Percentiles rank a stretch among this genome's conserved stretches.
Evolutionary conservation across 495 filamentous ascomycete genomes (phyloP).

Genomic region (Hypoxylon cercidicola): DNA sequence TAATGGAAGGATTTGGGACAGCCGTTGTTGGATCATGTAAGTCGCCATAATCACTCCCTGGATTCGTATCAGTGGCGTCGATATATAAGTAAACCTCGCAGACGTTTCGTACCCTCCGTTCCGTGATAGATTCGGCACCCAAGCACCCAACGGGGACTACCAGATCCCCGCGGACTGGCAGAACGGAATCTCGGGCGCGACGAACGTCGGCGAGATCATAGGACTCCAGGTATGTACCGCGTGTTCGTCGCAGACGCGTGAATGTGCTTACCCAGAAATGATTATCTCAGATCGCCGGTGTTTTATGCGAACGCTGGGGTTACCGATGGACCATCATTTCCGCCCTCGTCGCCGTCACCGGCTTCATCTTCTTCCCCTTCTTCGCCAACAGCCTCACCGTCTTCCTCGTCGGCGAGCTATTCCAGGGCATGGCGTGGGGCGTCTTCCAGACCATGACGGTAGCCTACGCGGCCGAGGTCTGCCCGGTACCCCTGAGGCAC

Average conservation of each 20-base stretch:
- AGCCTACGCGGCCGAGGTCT: constrained; percentile 67
- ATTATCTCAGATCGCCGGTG: constrained; percentile 46
- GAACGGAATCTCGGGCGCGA: constrained; percentile 50
- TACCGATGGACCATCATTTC: constrained; percentile 51
- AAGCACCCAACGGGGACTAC: constrained; percentile 40
- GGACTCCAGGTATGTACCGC: constrained; percentile 41
- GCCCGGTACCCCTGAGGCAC: constrained; percentile 68
- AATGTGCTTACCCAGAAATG: constrained; percentile 49
- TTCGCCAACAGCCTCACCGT: constrained; percentile 69
- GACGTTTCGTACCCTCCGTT: constrained; percentile 46
- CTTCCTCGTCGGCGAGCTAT: constrained; percentile 72
- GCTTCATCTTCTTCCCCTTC: constrained; percentile 67
- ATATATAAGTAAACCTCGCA: constrained; percentile 12
- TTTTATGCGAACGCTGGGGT: constrained; percentile 44
- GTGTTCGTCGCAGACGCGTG: constrained; percentile 36
- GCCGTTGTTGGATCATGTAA: constrained; percentile 46
- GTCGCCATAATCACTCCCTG: constrained; percentile 3
- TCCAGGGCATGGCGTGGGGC: constrained; percentile 80
- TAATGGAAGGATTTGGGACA: constrained; percentile 66
- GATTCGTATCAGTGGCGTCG: background rate
- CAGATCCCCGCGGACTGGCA: constrained; percentile 53
- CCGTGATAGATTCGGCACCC: constrained; percentile 40
- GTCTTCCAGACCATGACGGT: constrained; percentile 64
- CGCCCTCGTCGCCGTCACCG: constrained; percentile 56
- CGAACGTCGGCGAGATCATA: constrained; percentile 56